phyloP scores from a whole-genome alignment of 2,329 filamentous ascomycete species.

The Exophiala phaeomuriformis region DNA sequence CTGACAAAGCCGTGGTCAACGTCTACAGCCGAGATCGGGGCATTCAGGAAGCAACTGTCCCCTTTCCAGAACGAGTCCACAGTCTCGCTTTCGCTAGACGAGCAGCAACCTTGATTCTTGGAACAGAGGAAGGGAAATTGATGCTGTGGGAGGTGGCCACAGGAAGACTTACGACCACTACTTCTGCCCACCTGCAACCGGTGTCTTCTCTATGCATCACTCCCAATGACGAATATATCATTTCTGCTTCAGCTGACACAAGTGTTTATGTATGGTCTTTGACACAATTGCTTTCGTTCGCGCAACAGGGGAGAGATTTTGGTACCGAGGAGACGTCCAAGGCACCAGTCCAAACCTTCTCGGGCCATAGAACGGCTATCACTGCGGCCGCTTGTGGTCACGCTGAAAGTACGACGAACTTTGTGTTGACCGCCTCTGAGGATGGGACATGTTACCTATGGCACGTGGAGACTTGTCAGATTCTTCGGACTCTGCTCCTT shows the following conservation, averaged over 20 bases:
- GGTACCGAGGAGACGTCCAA: conserved; percentile 38
- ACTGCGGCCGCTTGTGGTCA: conserved; percentile 53
- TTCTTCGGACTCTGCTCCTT: conserved; percentile 75
- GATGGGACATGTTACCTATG: conserved; percentile 88
- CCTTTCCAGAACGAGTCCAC: conserved; percentile 79
- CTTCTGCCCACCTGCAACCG: conserved; percentile 38
- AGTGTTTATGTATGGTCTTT: conserved; percentile 91
- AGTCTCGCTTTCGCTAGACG: conserved; percentile 64
- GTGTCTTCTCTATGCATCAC: conserved; percentile 68
- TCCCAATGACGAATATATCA: conserved; percentile 50
- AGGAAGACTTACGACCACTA: conserved; percentile 40
- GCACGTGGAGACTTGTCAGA: conserved; percentile 75
- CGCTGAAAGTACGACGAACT: conserved; percentile 64
- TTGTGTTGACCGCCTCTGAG: conserved; percentile 74
- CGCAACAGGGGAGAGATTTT: conserved; percentile 41
- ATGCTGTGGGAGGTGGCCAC: conserved; percentile 82
- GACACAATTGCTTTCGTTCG: conserved; percentile 61
- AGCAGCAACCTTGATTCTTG: conserved; percentile 60
- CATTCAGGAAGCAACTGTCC: conserved; percentile 80
- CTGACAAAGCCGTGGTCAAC: conserved; percentile 84
- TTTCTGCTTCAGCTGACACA: conserved; percentile 57
- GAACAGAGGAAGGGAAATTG: conserved; percentile 76
- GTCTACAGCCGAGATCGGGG: conserved; percentile 79
- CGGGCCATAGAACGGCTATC: conserved; percentile 56
- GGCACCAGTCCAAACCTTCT: conserved; percentile 67